Base-by-base conservation (phyloP, 192 early-diverging fungal species). In the Coemansia sp. region DNA sequence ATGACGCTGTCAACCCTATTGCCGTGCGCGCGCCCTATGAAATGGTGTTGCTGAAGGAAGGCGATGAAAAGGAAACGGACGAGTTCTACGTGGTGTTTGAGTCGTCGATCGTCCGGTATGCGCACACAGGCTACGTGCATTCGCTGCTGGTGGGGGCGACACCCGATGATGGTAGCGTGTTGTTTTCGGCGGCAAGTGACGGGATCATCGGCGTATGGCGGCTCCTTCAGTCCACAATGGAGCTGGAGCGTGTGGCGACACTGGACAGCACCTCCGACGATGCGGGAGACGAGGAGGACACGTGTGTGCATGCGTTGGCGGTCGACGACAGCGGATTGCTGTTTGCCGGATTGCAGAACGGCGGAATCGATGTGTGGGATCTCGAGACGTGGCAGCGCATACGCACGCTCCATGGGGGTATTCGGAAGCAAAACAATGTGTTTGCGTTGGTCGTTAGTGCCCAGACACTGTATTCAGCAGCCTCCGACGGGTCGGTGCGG, bases 81-180 rank as follows among this genome's bases (percentile, higher is more conserved):
- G 40, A 43, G 40, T 71, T 77, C 40, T 88, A 84, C 70, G 82
- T 88, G 51, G 82, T 92, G 21, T 79, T 78, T n/a, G 86, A 87
- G 26, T 51, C 59, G 13, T 72, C 75, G 43, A 84, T 90, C 9
- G 69, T 72, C 6, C 78, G 72, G 25, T 87, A 86, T 75, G 87
- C 88, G 7, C 91, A 92, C 70, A 86, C 86, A 64, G 91, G 91
- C 39, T 91, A 90, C 63, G 87, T 92, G 18, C 90, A 92, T 61
- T 78, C 84, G 55, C 63, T 90, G 20, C 28, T 86, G 16, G 72
- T 89, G 7, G 84, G 85, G 33, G 25, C 66, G 83, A 81, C 37
- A 82, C 82, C 66, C 65, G 45, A n/a, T 33, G 20, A 29, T 21
- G 51, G 35, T 20, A 71, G 49, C 30, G 63, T 69, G 29, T 52